phyloP scores from a whole-genome alignment of 2,329 filamentous ascomycete species.

The Drechslerella coelobrocha region DNA sequence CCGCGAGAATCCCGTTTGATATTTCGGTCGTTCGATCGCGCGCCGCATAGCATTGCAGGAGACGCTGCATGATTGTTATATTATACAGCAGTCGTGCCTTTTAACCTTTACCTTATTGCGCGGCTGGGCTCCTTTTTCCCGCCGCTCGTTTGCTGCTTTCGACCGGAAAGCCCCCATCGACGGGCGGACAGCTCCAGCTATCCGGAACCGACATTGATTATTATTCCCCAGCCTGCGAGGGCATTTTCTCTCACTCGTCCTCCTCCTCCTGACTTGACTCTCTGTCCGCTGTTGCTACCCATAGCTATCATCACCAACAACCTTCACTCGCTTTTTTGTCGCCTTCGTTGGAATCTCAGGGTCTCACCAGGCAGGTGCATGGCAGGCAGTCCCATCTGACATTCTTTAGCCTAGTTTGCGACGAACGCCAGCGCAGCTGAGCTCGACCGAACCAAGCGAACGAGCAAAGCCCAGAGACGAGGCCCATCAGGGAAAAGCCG shows the following conservation, averaged over 20 bases:
- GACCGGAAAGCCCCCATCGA: constrained; percentile 31
- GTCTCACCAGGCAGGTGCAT: background rate
- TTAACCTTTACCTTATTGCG: background rate
- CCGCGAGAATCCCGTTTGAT: background rate
- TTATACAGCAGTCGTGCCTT: background rate
- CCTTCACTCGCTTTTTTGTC: background rate
- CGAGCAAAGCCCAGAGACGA: background rate
- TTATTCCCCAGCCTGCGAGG: constrained; percentile 10
- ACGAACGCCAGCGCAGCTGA: background rate
- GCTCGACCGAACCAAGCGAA: background rate
- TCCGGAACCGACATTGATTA: no score
- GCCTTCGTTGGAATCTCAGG: background rate
- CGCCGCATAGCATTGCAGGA: constrained; percentile 1
- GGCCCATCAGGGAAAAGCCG: constrained; percentile 14
- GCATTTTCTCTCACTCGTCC: background rate
- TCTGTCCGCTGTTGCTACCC: no score
- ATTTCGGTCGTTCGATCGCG: background rate
- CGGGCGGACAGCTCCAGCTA: constrained; percentile 34
- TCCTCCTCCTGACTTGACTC: background rate
- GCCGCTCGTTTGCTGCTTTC: background rate
- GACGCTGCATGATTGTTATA: background rate
- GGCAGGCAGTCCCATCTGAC: background rate
- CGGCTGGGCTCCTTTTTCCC: constrained; percentile 3
- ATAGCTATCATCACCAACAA: background rate
- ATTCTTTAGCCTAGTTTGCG: background rate